Conservation (phyloP, 2,329 filamentous ascomycete genomes). For the Xylariaceae sp. region DNA sequence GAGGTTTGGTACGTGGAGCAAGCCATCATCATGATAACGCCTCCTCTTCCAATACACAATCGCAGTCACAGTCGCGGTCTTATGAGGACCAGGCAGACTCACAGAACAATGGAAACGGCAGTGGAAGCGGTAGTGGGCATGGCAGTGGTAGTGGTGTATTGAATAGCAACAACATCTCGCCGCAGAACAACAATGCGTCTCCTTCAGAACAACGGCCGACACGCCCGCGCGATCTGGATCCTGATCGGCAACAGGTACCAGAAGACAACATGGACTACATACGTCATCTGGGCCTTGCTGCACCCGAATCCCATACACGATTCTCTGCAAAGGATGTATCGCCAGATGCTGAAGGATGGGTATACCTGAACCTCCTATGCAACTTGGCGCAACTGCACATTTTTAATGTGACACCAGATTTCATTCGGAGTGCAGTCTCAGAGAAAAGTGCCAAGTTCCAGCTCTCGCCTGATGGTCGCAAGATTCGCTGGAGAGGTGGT, state of each 20-base stretch:
- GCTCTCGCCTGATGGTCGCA: slow-evolving; percentile 70
- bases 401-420: slow-evolving; percentile 74
- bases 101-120: slow-evolving; percentile 29
- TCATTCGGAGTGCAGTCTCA: slow-evolving; percentile 67
- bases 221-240: slow-evolving; percentile 70
- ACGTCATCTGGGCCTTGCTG: slow-evolving; percentile 64
- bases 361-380: slow-evolving; percentile 75
- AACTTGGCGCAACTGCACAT: slow-evolving; percentile 84
- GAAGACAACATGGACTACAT: slow-evolving; percentile 78
- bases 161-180: slow-evolving; percentile 32
- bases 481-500: slow-evolving; percentile 75
- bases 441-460: slow-evolving; percentile 73
- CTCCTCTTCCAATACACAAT: slow-evolving; percentile 38
- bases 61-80: slow-evolving; percentile 37
- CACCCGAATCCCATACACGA: slow-evolving; percentile 48
- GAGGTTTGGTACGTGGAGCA: slow-evolving; percentile 32
- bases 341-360: slow-evolving; percentile 69
- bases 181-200: slow-evolving; percentile 30
- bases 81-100: slow-evolving; percentile 43
- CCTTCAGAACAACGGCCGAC: slow-evolving; percentile 73
- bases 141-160: slow-evolving; percentile 21
- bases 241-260: slow-evolving; percentile 69
- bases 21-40: slow-evolving; percentile 37
- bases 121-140: slow-evolving; percentile 16
- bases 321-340: slow-evolving; percentile 46